These are phyloP conservation scores for Colletotrichum phormii DNA, from an alignment of 2,329 filamentous ascomycete genomes.

Conservation along the genomic window DNA sequence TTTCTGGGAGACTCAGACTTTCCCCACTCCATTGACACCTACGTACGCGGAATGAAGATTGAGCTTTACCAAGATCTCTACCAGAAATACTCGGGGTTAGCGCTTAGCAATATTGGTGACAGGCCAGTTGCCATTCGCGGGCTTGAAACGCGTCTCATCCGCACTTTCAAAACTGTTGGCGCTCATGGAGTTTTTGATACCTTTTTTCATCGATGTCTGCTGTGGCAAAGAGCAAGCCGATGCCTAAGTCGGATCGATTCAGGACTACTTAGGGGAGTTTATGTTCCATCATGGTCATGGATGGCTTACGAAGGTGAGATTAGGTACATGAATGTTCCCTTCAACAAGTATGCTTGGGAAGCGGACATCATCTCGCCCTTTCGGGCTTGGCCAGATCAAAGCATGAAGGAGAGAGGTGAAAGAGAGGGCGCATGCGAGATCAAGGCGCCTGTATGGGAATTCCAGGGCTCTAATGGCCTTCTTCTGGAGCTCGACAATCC, in stretches of 20 bases:
- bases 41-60: slow-evolving; percentile 7
- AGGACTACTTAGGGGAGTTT: background rate
- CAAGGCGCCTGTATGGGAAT: slow-evolving; percentile 3
- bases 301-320: slow-evolving; percentile 49
- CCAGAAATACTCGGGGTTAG: background rate
- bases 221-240: background rate
- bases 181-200: background rate
- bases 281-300: slow-evolving; percentile 49
- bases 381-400: background rate
- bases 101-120: background rate
- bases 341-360: slow-evolving; percentile 32
- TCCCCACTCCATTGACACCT: background rate
- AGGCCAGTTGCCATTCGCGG: slow-evolving; percentile 9
- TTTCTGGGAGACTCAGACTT: slow-evolving; percentile 14
- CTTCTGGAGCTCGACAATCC: background rate
- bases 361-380: background rate
- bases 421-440: background rate
- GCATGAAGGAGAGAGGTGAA: background rate
- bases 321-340: slow-evolving; percentile 41
- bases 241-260: background rate
- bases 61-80: slow-evolving; percentile 10
- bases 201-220: background rate
- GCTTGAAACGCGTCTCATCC: background rate
- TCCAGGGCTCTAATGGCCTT: background rate
- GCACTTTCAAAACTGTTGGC: background rate